Evolutionary conservation across 2,329 filamentous ascomycete genomes (phyloP).

Genomic region (Talaromyces sp.): DNA sequence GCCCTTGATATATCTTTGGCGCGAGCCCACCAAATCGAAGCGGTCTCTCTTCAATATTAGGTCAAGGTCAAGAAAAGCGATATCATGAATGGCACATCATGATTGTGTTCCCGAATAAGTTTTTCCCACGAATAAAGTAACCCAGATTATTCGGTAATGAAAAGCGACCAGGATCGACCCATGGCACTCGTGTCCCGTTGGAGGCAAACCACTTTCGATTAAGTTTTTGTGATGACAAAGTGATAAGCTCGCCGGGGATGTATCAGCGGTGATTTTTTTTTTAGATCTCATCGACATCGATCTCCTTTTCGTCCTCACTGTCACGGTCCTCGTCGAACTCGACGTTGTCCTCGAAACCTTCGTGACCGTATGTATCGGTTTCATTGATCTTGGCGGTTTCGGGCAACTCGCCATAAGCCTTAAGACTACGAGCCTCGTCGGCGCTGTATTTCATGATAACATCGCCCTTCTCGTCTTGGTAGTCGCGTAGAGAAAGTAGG

Average conservation of each 20-base stretch:
- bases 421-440: slow-evolving; percentile 91
- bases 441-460: slow-evolving; percentile 93
- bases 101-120: slow-evolving; percentile 9
- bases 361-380: slow-evolving; percentile 84
- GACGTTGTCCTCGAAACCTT: slow-evolving; percentile 95
- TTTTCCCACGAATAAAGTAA: background rate
- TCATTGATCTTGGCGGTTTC: slow-evolving; percentile 99
- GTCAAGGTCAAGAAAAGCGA: slow-evolving; percentile 16
- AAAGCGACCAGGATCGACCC: slow-evolving; percentile 16
- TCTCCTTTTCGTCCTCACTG: slow-evolving; percentile 66
- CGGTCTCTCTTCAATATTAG: slow-evolving; percentile 10
- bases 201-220: slow-evolving; percentile 11
- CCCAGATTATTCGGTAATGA: slow-evolving; percentile 13
- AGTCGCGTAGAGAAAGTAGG: slow-evolving; percentile 80
- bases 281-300: slow-evolving; percentile 96
- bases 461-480: slow-evolving; percentile 90
- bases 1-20: background rate
- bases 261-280: slow-evolving; percentile 17
- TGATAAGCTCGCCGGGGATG: slow-evolving; percentile 18
- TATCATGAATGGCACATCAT: slow-evolving; percentile 12
- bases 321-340: slow-evolving; percentile 95
- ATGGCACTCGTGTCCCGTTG: slow-evolving; percentile 15
- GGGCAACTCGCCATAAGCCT: slow-evolving; percentile 95
- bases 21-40: slow-evolving; percentile 8
- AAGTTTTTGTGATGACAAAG: background rate